These are phyloP conservation scores for Populus hybrid DNA, from an alignment of 441 rosid genomes.

Conservation along the genomic window DNA sequence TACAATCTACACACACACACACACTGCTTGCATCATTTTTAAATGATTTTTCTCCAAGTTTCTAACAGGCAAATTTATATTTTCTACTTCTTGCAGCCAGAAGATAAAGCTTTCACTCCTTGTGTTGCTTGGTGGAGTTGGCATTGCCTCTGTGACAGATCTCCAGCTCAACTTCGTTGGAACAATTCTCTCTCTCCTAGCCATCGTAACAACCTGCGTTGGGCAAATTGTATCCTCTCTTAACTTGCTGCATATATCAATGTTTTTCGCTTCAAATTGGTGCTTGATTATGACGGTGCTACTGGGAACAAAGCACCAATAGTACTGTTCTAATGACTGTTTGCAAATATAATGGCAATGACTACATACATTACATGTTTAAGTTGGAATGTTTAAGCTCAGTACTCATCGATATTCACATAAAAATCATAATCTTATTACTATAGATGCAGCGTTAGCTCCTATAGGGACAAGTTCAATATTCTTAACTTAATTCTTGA, in stretches of 20 bases:
- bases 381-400: not conserved
- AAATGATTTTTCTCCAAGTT: not conserved
- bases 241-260: too few relatives aligned
- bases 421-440: too few relatives aligned
- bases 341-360: not conserved
- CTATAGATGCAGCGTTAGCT: not conserved
- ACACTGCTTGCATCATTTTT: not conserved
- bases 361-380: not conserved
- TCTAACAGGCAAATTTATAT: not conserved
- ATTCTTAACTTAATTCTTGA: constrained; percentile 25
- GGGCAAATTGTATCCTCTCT: constrained; percentile 89
- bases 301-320: not conserved
- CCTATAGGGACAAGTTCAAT: not conserved
- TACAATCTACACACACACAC: not conserved
- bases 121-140: constrained; percentile 79
- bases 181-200: constrained; percentile 72
- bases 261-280: not conserved
- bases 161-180: constrained; percentile 90
- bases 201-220: constrained; percentile 85
- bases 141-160: constrained; percentile 92
- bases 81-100: constrained; percentile 49
- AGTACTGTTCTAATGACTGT: not conserved
- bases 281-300: not conserved
- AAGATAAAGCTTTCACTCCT: constrained; percentile 71
- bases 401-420: not conserved